Base-by-base conservation (phyloP, 768 basidiomycete species). In the Coprinopsis marcescibilis region DNA sequence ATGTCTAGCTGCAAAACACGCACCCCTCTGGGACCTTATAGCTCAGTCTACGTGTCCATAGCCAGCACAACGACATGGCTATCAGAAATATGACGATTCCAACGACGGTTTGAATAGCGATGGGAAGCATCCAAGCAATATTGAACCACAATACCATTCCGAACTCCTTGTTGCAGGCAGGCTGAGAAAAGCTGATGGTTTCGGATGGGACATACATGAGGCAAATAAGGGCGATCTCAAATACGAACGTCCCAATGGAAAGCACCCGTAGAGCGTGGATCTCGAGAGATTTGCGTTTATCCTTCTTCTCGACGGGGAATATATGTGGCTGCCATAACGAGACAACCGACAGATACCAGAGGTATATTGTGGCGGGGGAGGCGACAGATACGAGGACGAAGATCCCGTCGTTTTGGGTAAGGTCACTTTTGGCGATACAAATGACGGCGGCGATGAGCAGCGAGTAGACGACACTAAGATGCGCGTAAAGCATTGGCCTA, bases 301-400 rank as follows among this genome's bases (percentile, higher is more conserved):
- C 13, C 17, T 38, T 39, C 19, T 39, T 21, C 8, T 25, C 4
- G 10, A 47, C 30, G 25, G 45, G 45, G 32, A 47, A 47, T 24
- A 27, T 6, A 8, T 26, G 10, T 17, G 40, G 14, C 19, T 46
- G 32, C 38, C 45, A 41, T 38, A 45, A 33, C 23, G 50, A 51
- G n/a, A 21, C 4, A 46, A 45, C 17, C 20, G 40, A 21, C 17
- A 26, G 20, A 24, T 46, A 32, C 57, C 57, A 58, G 2, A 58
- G 30, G 25, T 49, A 44, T 12, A 58, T 30, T 14, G 48, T 56
- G 1, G 40, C 50, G 3, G 57, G 57, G 1, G 57, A 58, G 2
- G 49, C 53, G 26, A 49, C 46, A 4, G 43, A 27, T 19, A 54
- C 29, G 30, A 58, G 45, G 10, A 56, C 55, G 43, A 56, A 58